A percentile compares a stretch with the other conserved stretches of the same genome.
These are phyloP conservation scores for Tolypocladium ovalisporum DNA, from an alignment of 2,329 filamentous ascomycete species.

Conservation along the genomic window DNA sequence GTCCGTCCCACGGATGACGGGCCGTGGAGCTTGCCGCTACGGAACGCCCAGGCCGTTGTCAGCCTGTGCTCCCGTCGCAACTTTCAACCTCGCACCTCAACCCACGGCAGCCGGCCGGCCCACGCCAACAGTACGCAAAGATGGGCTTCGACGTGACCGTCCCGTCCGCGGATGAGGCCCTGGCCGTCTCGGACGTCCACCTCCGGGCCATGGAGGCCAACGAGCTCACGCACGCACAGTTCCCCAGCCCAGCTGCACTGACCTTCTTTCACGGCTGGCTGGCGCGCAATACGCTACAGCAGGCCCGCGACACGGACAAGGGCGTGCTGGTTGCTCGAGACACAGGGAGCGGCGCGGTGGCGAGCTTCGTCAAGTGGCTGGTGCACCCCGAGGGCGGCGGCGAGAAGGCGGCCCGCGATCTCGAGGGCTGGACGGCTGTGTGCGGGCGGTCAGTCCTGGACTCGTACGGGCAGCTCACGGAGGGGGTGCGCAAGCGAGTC, in stretches of 20 bases:
- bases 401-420: conserved; percentile 7
- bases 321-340: conserved; percentile 24
- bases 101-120: background rate
- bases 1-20: background rate
- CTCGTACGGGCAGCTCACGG: conserved; percentile 19
- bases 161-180: conserved; percentile 13
- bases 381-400: conserved; percentile 11
- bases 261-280: conserved; percentile 19
- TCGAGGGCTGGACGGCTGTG: conserved; percentile 17
- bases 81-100: background rate
- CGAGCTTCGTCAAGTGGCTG: conserved; percentile 25
- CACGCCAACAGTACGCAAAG: background rate
- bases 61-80: background rate
- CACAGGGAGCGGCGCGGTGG: conserved; percentile 14
- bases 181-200: conserved; percentile 19
- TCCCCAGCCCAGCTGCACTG: conserved; percentile 20
- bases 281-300: conserved; percentile 15
- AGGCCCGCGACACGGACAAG: conserved; percentile 14
- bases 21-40: background rate
- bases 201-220: conserved; percentile 27
- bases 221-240: conserved; percentile 26
- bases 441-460: conserved; percentile 20
- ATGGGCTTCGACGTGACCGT: conserved; percentile 17
- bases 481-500: conserved; percentile 17
- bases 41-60: background rate